phyloP scores from a whole-genome alignment of 768 basidiomycete species.

The Pilatotrama ljubarskyi region DNA sequence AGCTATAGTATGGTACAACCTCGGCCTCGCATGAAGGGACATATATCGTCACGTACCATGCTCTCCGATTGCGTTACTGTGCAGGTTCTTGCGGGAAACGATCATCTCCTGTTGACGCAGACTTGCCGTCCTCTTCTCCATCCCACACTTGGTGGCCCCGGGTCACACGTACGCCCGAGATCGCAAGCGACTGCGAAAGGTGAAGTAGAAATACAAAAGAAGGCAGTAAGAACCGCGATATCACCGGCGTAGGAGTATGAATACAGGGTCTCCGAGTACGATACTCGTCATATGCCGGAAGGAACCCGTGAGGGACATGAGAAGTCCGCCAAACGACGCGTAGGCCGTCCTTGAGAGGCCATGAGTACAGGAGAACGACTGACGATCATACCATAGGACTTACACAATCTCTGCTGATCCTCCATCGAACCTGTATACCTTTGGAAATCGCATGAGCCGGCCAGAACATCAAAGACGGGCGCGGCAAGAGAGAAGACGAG shows the following conservation, averaged over 20 bases:
- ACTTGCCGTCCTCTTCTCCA: too few species aligned
- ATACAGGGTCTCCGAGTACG: constrained; percentile 91
- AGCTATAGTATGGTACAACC: too few species aligned
- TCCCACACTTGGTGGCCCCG: too few species aligned
- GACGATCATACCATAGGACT: constrained; percentile 32
- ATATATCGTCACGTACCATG: too few species aligned
- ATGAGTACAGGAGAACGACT: constrained; percentile 2
- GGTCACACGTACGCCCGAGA: too few species aligned
- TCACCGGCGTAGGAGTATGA: constrained; percentile 82
- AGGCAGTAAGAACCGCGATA: background rate
- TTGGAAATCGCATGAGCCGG: background rate
- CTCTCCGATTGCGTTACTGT: too few species aligned
- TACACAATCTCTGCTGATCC: constrained; percentile 84
- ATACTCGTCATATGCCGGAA: constrained; percentile 91
- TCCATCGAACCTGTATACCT: constrained; percentile 98
- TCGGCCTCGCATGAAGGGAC: too few species aligned
- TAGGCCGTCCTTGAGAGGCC: constrained; percentile 77
- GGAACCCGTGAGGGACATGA: constrained; percentile 91
- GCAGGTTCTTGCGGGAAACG: too few species aligned
- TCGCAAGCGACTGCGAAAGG: too few species aligned
- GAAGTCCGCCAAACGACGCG: constrained; percentile 92
- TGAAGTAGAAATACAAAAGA: constrained; percentile 8
- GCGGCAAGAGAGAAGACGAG: background rate
- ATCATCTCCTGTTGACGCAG: too few species aligned
- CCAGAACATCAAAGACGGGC: background rate